These are phyloP conservation scores for Nemania abortiva DNA, from an alignment of 2,329 filamentous ascomycete genomes.

Conservation along the genomic window DNA sequence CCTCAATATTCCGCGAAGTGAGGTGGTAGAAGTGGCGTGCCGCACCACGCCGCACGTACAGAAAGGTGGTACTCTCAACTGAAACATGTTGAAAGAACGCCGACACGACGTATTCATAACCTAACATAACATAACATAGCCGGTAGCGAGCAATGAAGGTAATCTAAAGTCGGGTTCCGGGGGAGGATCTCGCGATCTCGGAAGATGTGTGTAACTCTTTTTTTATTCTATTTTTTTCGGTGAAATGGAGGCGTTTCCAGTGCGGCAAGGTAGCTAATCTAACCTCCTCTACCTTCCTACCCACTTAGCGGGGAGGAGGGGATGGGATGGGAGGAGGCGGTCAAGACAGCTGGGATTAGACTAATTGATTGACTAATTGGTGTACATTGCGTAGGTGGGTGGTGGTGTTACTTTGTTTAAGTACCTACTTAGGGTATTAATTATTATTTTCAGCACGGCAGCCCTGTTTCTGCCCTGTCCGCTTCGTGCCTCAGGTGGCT, in stretches of 20 bases:
- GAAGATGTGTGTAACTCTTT: too few species aligned
- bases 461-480: constrained; percentile 30
- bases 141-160: background rate
- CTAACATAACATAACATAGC: background rate
- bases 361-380: background rate
- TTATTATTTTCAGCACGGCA: constrained; percentile 28
- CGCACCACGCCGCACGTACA: background rate
- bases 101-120: background rate
- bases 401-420: background rate
- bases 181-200: background rate
- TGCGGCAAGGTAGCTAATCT: background rate
- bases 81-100: background rate
- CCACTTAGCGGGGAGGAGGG: background rate
- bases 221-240: constrained; percentile 5
- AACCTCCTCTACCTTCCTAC: too few species aligned
- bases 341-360: background rate
- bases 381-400: background rate
- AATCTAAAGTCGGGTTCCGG: constrained; percentile 15
- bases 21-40: background rate
- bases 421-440: background rate
- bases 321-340: background rate
- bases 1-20: background rate
- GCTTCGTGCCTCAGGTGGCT: constrained; percentile 8
- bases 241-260: constrained; percentile 3
- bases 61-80: background rate